Evolutionary conservation across 2,329 filamentous ascomycete genomes (phyloP).

Genomic region (Pyrenophora teres): DNA sequence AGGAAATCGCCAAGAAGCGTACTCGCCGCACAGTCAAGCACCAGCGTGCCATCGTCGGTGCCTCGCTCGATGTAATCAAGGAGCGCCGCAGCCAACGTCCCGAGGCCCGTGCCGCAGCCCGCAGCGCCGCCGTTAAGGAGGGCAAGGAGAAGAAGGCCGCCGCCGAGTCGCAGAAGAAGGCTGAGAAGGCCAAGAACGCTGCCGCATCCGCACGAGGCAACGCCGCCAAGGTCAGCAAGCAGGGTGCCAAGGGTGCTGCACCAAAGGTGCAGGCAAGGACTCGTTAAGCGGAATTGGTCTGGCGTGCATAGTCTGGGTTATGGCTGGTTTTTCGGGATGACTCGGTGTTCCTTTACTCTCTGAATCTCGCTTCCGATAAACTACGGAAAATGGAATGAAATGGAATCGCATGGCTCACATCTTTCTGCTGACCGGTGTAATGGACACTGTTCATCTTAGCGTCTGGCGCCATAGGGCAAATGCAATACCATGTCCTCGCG

Average conservation of each 20-base stretch:
- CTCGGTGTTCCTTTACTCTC: slow-evolving; percentile 38
- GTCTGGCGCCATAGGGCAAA: slow-evolving; percentile 43
- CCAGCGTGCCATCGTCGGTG: slow-evolving; percentile 98
- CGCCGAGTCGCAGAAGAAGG: slow-evolving; percentile 91
- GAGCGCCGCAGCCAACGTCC: slow-evolving; percentile 94
- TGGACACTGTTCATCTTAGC: slow-evolving; percentile 31
- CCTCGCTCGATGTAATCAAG: slow-evolving; percentile 99
- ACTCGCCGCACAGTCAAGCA: slow-evolving; percentile 97
- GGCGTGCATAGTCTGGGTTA: slow-evolving; percentile 33
- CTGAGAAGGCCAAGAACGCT: slow-evolving; percentile 96
- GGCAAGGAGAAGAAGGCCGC: slow-evolving; percentile 98
- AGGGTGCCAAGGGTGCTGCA: slow-evolving; percentile 89
- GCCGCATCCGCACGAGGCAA: slow-evolving; percentile 75
- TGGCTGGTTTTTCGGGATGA: slow-evolving; percentile 36
- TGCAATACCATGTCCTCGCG: slow-evolving; percentile 45
- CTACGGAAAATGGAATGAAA: slow-evolving; percentile 36
- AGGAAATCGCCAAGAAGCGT: slow-evolving; percentile 99
- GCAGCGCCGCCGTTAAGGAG: slow-evolving; percentile 89
- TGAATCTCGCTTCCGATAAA: slow-evolving; percentile 28
- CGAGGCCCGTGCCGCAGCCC: slow-evolving; percentile 91
- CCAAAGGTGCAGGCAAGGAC: slow-evolving; percentile 83
- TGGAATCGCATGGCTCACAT: slow-evolving; percentile 36
- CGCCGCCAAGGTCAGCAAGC: slow-evolving; percentile 87
- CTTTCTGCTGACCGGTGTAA: slow-evolving; percentile 35
- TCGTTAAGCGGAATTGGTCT: slow-evolving; percentile 65